phyloP scores from a whole-genome alignment of 1,284 basidiomycete species.

The Rhodotorula sp. region DNA sequence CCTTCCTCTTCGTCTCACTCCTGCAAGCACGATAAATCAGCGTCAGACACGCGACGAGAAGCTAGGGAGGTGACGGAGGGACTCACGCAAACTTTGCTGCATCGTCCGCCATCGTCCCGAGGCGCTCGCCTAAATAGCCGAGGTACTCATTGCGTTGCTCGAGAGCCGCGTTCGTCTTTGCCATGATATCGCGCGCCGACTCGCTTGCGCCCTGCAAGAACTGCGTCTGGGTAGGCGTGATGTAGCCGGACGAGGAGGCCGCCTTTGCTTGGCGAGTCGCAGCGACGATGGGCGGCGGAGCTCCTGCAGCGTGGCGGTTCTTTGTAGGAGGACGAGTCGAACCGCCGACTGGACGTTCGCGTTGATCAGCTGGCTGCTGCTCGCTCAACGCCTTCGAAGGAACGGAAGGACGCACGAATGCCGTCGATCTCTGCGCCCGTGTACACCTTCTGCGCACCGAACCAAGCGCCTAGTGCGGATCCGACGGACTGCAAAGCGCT shows the following conservation, averaged over 20 bases:
- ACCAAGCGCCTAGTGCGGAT: slow-evolving; percentile 22
- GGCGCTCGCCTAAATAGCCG: slow-evolving; percentile 21
- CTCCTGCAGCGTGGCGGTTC: slow-evolving; percentile 7
- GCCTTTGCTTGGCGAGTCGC: background rate
- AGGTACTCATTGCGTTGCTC: slow-evolving; percentile 33
- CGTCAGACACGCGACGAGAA: too few relatives aligned
- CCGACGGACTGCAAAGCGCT: slow-evolving; percentile 19
- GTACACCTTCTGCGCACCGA: slow-evolving; percentile 34
- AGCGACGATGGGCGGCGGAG: background rate
- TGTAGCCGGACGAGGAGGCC: background rate
- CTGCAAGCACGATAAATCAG: too few relatives aligned
- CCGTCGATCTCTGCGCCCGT: slow-evolving; percentile 30
- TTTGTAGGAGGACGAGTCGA: slow-evolving; percentile 34
- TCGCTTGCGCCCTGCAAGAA: slow-evolving; percentile 24
- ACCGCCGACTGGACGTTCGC: slow-evolving; percentile 24
- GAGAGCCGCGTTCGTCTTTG: slow-evolving; percentile 32
- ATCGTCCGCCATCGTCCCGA: slow-evolving; percentile 21
- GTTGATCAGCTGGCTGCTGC: background rate
- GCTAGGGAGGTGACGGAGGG: too few relatives aligned
- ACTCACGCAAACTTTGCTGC: slow-evolving; percentile 28
- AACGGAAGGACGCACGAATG: slow-evolving; percentile 21
- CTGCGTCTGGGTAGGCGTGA: slow-evolving; percentile 9
- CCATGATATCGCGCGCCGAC: slow-evolving; percentile 21
- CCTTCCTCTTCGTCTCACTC: slow-evolving; percentile 24
- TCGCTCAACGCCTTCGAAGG: background rate